A percentile compares a stretch with the other conserved stretches of the same genome.
Evolutionary conservation across 805 yeast species (phyloP).

Genomic region (Candida schatavii): DNA sequence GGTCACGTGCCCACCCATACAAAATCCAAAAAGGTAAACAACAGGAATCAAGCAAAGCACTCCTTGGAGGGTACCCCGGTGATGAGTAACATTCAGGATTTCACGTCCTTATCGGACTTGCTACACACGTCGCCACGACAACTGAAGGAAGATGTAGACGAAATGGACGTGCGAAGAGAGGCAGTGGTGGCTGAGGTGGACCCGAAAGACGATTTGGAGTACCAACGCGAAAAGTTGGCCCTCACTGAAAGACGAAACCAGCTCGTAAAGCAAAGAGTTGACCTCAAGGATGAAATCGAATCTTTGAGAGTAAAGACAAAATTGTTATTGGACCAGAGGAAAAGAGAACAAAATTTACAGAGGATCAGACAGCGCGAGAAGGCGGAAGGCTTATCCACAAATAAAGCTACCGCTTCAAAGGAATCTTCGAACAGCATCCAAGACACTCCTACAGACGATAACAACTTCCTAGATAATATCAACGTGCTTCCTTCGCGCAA

Average conservation of each 20-base stretch:
- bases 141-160: constrained; percentile 3
- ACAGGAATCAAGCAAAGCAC: not conserved
- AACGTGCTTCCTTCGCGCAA: constrained; percentile 35
- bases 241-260: constrained; percentile 15
- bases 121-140: constrained; percentile 22
- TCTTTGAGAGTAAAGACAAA: constrained; percentile 13
- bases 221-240: constrained; percentile 15
- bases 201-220: constrained; percentile 2
- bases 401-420: too few species aligned
- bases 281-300: constrained; percentile 14
- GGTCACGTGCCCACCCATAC: not conserved
- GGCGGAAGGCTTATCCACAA: too few species aligned
- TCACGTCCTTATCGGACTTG: constrained; percentile 25
- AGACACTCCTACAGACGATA: constrained; percentile 16
- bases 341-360: constrained; percentile 8
- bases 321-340: constrained; percentile 12
- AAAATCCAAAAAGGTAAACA: not conserved
- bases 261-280: constrained; percentile 17
- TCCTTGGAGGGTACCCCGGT: too few species aligned
- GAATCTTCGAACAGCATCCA: too few species aligned
- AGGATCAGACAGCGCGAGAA: not conserved
- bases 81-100: constrained; percentile 23
- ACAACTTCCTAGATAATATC: constrained; percentile 20
- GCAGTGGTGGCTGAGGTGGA: not conserved
- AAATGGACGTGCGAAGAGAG: constrained; percentile 7